phyloP scores from a whole-genome alignment of 768 basidiomycete species.

The Mycena latifolia region DNA sequence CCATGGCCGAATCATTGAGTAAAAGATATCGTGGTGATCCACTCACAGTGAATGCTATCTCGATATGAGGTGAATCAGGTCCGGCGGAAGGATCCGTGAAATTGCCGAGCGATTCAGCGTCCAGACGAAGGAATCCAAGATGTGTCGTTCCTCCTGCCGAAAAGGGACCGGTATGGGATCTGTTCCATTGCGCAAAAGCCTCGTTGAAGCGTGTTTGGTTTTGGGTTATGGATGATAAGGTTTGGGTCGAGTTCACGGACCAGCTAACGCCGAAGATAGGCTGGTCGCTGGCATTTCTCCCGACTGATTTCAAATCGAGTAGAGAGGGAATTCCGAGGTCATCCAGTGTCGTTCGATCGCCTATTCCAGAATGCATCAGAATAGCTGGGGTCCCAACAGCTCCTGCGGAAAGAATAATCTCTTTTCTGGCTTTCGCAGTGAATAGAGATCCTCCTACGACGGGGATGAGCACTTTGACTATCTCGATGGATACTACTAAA shows the following conservation, averaged over 20 bases:
- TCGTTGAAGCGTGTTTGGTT: conserved; percentile 30
- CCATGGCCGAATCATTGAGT: too few species aligned
- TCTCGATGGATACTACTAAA: neutral
- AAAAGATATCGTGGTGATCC: neutral
- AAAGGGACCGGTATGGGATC: conserved; percentile 39
- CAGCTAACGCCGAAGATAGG: conserved; percentile 31
- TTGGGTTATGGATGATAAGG: conserved; percentile 16
- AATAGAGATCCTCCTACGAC: neutral
- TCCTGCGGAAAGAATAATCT: conserved; percentile 49
- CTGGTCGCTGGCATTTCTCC: conserved; percentile 42
- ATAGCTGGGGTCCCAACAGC: conserved; percentile 44
- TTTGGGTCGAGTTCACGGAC: conserved; percentile 35
- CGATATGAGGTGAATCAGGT: conserved; percentile 38
- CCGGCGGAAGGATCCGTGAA: conserved; percentile 39
- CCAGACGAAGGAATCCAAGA: conserved; percentile 35
- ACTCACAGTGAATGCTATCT: conserved; percentile 21
- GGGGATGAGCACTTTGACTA: neutral
- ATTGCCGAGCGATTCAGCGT: conserved; percentile 5
- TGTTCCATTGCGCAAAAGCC: conserved; percentile 37
- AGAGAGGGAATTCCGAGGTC: conserved; percentile 31
- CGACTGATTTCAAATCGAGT: conserved; percentile 40
- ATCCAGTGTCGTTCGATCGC: conserved; percentile 31
- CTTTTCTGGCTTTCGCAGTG: conserved; percentile 39
- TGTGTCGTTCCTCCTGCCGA: too few species aligned
- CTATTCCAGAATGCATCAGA: conserved; percentile 45